Evolutionary conservation across 148 eudicot genomes (phyloP).

Genomic region (Arbutus unedo): DNA sequence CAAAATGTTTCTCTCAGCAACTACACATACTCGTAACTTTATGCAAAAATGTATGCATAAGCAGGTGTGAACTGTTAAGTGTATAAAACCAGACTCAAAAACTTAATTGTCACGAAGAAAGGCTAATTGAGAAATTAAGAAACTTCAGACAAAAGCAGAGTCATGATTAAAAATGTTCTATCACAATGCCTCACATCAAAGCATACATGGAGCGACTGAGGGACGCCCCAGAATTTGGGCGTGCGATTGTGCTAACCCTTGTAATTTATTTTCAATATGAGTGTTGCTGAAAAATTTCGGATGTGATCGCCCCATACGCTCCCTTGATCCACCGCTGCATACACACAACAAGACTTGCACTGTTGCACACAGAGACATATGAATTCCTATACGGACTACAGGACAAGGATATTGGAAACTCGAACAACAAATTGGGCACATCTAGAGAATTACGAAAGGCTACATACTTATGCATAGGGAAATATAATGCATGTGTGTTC

Average conservation of each 20-base stretch:
- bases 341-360: neutral
- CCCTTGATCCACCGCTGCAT: neutral
- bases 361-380: neutral
- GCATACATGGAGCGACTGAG: neutral
- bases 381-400: neutral
- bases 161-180: neutral
- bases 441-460: neutral
- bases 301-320: neutral
- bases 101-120: neutral
- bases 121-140: neutral
- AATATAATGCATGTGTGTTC: no score
- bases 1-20: neutral
- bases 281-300: neutral
- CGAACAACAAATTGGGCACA: neutral
- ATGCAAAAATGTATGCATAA: neutral
- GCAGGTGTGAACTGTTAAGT: neutral
- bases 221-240: neutral
- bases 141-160: neutral
- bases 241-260: neutral
- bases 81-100: neutral
- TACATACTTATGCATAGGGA: no score
- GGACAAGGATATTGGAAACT: neutral
- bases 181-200: neutral
- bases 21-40: neutral
- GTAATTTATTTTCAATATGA: neutral